Base-by-base conservation (phyloP, 2,329 filamentous ascomycete species). In the Talaromyces sp. region DNA sequence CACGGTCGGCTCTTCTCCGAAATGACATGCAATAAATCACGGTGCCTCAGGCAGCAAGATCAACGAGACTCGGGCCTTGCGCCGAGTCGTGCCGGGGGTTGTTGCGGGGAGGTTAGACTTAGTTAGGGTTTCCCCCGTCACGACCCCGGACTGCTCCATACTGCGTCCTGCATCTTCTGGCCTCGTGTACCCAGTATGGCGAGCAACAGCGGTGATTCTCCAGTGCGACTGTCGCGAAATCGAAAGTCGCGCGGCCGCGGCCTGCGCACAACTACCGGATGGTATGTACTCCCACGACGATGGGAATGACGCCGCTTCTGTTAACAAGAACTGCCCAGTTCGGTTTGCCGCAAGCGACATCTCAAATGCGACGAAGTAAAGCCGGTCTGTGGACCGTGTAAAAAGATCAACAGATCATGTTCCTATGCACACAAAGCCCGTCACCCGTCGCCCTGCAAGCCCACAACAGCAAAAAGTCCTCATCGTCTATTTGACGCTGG, bases 331-430 rank as follows among this genome's bases (percentile, higher is more conserved):
- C 32, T 21, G 26, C 43, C 24, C 43, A 64, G 67, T 56, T 63
- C 64, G 56, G 63, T 62, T 49, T 69, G 67, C 53, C 63, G 67
- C 26, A 67, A 63, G 51, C 62, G 67, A 55, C 67, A 69, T 46
- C 50, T 69, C 38, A 69, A 69, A 58, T 69, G 67, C 58, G 67
- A 69, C 58, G 68, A 69, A 58, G 59, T 60, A 26, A 69, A 67
- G 62, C 68, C 68, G 4, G 61, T 62, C 35, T 69, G 68, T 51
- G 63, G 66, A 8, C 62, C 62, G 51, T 69, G 68, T 61, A 59
- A 57, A n/a, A 69, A 64, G 55, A 64, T 63, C 24, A 63, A 66
- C 43, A 61, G 62, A 50, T 11, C 51, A 19, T 68, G 62, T 41
- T 64, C 58, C 41, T 64, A 59, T 54, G 29, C 24, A 26, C 57